Evolutionary conservation across 2,329 filamentous ascomycete species (phyloP).

Genomic region (Albifimbria verrucaria): DNA sequence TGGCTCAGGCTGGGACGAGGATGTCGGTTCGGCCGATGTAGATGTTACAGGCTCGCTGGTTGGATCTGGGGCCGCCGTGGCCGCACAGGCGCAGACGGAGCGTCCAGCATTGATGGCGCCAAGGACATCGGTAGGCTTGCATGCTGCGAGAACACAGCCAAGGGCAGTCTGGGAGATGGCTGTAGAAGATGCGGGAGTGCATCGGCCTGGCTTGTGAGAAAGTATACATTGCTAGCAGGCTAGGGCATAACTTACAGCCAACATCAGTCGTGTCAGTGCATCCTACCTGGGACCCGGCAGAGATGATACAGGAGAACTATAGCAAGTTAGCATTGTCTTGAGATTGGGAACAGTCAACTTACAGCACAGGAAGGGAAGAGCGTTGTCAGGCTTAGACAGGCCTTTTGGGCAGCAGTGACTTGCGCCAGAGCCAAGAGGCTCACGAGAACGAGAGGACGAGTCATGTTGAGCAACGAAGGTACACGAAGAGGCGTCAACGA

Average conservation of each 20-base stretch:
- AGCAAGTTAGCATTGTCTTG: not conserved
- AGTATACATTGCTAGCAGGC: not conserved
- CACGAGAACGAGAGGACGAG: not conserved
- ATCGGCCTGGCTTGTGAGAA: constrained; percentile 14
- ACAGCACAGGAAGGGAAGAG: constrained; percentile 20
- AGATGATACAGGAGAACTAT: constrained; percentile 18
- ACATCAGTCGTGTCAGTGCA: constrained; percentile 18
- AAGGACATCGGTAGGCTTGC: constrained; percentile 9
- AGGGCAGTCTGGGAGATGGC: constrained; percentile 15
- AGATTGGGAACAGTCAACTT: constrained; percentile 3
- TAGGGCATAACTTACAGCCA: constrained; percentile 13
- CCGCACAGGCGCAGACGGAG: constrained; percentile 16
- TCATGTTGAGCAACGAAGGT: constrained; percentile 8
- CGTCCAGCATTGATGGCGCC: constrained; percentile 15
- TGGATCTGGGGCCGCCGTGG: constrained; percentile 10
- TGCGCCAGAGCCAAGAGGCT: constrained; percentile 16
- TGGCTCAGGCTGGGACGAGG: not conserved
- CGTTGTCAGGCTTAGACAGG: constrained; percentile 15
- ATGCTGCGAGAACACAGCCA: constrained; percentile 14
- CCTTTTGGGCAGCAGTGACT: constrained; percentile 13
- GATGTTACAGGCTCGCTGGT: constrained; percentile 4
- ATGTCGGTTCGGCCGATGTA: not conserved
- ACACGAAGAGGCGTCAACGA: not conserved
- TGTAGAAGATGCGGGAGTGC: constrained; percentile 13
- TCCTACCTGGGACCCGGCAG: constrained; percentile 16